These are phyloP conservation scores for Aspergillus fischeri DNA, from an alignment of 2,329 filamentous ascomycete species.

Conservation along the genomic window DNA sequence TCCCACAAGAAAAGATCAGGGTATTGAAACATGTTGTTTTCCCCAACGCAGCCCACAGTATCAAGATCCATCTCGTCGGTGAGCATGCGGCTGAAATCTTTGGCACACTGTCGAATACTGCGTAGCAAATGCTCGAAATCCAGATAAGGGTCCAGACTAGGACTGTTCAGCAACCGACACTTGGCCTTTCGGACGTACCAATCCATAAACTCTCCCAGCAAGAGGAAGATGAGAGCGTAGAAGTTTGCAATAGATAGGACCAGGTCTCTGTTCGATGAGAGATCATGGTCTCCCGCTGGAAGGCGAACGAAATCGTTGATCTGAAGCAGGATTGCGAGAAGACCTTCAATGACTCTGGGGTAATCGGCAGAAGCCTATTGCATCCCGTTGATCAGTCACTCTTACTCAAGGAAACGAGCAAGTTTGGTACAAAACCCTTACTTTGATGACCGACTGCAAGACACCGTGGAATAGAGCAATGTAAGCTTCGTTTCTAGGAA, in stretches of 20 bases:
- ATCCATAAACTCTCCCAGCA: conserved; percentile 36
- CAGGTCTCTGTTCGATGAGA: conserved; percentile 10
- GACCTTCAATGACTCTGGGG: conserved; percentile 32
- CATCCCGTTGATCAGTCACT: conserved; percentile 3
- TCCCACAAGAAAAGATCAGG: conserved; percentile 25
- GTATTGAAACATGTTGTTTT: conserved; percentile 12
- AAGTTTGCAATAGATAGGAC: conserved; percentile 24
- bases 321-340: conserved; percentile 29
- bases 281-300: conserved; percentile 5
- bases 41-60: conserved; percentile 15
- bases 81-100: conserved; percentile 13
- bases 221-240: conserved; percentile 34
- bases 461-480: conserved; percentile 32
- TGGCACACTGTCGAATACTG: conserved; percentile 26
- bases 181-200: conserved; percentile 33
- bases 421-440: conserved; percentile 10
- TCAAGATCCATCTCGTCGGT: conserved; percentile 23
- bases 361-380: conserved; percentile 32
- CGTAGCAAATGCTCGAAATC: conserved; percentile 31
- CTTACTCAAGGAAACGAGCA: neutral
- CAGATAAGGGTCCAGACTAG: conserved; percentile 31
- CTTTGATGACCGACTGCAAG: conserved; percentile 35
- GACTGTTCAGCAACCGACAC: conserved; percentile 33
- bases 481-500: conserved; percentile 27
- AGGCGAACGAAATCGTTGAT: conserved; percentile 29